Evolutionary conservation across 106 monocot genomes (phyloP), one percentile per base, ranked within the genome.

Genomic region (Ottelia alismoides): DNA sequence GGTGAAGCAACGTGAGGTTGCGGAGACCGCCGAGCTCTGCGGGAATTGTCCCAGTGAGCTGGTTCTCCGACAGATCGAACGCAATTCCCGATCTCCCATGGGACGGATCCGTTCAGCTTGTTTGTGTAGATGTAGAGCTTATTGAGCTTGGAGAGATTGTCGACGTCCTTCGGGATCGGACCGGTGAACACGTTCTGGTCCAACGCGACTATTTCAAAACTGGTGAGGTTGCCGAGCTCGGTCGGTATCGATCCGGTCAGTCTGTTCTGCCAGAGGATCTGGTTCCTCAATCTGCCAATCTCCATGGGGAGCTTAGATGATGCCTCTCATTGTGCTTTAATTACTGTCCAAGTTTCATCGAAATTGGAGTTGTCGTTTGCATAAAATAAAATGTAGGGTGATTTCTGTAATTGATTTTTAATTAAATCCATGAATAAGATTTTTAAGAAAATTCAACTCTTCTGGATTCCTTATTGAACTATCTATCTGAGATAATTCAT

Each of bases 31-130:
- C 83, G 49, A 89, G 73, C 65, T 83, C 83, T 18, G 46, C 43
- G 0, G 83, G 88, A 30, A 89, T 80, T 28, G 28, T 25, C 28
- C 79, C 88, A 0, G 76, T 68, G 63, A 89, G 62, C 3, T 20
- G 58, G 47, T 89, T 89, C 65, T 89, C 88, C 20, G 88, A 89
- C 22, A 89, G 56, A 60, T 89, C 88, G 18, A 89, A 80, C 66
- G 83, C 88, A 0, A 71, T 64, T 65, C 17, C 79, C 88, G 1
- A 89, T 29, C 48, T 89, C 79, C 27, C 17, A 54, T 18, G 83
- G 79, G 19, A 89, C 80, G 0, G 52, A 48, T 30, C 79, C 79
- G 52, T 62, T 66, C 45, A 89, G 62, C 47, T 58, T 73, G 68
- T 89, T 89, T 20, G 62, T 71, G 31, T 89, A 89, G 46, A 89